Conservation (phyloP, 352 stramenopile genomes). For the Phytophthora cactorum region DNA sequence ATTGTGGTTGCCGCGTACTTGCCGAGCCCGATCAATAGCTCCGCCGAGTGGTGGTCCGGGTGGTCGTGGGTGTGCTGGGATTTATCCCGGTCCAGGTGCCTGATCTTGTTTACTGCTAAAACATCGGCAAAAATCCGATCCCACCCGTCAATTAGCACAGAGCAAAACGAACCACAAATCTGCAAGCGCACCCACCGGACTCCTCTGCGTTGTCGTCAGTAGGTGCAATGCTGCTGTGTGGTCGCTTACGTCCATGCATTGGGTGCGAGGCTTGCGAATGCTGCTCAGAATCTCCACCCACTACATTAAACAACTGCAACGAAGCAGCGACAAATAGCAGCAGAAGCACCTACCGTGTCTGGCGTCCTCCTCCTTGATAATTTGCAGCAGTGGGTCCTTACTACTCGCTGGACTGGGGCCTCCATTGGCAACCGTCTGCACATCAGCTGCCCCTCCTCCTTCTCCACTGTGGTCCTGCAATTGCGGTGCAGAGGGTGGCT, state of each 20-base stretch:
- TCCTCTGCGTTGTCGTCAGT: conserved; percentile 26
- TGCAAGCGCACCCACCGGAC: conserved; percentile 20
- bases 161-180: background rate
- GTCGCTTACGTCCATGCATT: conserved; percentile 23
- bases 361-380: conserved; percentile 27
- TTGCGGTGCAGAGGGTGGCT: conserved; percentile 13
- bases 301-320: conserved; percentile 25
- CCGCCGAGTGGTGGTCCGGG: conserved; percentile 54
- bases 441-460: conserved; percentile 1
- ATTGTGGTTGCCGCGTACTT: conserved; percentile 26
- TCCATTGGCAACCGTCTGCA: conserved; percentile 10
- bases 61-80: conserved; percentile 22
- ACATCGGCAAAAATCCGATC: background rate
- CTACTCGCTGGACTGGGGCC: background rate
- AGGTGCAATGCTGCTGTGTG: conserved; percentile 34
- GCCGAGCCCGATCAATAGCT: conserved; percentile 64
- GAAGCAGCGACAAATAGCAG: background rate
- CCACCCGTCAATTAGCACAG: conserved; percentile 14
- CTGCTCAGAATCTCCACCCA: conserved; percentile 39
- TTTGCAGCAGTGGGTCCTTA: conserved; percentile 29
- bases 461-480: conserved; percentile 11
- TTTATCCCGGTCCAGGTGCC: conserved; percentile 27
- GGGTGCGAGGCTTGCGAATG: conserved; percentile 8
- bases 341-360: conserved; percentile 25
- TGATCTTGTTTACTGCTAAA: conserved; percentile 40